phyloP scores from a whole-genome alignment of 2,329 filamentous ascomycete species.

The Pseudocercospora pini-densiflorae region DNA sequence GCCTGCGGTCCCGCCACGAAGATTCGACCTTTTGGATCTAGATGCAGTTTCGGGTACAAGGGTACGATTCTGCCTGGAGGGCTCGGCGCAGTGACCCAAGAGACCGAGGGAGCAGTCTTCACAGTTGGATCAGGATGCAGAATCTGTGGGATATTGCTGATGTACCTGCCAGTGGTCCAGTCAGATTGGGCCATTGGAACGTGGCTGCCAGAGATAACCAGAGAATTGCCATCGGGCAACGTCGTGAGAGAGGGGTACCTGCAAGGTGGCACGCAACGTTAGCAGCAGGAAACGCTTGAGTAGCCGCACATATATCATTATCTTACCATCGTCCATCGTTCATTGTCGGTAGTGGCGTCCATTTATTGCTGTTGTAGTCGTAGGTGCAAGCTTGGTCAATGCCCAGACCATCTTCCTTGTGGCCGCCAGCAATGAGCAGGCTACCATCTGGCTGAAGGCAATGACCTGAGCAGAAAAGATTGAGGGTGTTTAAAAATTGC shows the following conservation, averaged over 20 bases:
- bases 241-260: background rate
- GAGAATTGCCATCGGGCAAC: background rate
- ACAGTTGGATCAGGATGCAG: background rate
- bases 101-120: background rate
- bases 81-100: background rate
- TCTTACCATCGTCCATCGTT: background rate
- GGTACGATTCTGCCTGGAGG: background rate
- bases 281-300: background rate
- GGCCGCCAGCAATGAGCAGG: background rate
- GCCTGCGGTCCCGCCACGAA: conserved; percentile 14
- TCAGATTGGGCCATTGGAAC: background rate
- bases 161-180: background rate
- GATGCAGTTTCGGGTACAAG: conserved; percentile 13
- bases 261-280: background rate
- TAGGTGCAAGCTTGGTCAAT: background rate
- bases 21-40: conserved; percentile 7
- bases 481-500: background rate
- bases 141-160: background rate
- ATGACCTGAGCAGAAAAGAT: background rate
- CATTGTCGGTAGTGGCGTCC: background rate
- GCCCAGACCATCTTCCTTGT: background rate
- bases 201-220: background rate
- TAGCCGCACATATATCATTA: background rate
- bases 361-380: background rate
- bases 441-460: background rate